Evolutionary conservation across 306 rosid genomes (phyloP).

Genomic region (Castanea crenata): DNA sequence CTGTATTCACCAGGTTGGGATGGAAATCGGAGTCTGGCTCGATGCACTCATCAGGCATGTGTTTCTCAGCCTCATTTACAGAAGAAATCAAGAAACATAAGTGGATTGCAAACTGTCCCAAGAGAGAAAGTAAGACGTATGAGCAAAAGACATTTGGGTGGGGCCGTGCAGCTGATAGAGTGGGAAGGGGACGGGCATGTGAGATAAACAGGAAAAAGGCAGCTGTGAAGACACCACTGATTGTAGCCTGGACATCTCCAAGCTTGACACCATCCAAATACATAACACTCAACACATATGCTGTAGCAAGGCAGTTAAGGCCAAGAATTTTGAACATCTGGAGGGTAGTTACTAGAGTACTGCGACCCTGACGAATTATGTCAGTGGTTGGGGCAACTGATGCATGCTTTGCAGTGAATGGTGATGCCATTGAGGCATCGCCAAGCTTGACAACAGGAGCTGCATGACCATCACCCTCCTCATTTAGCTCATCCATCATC

Average conservation of each 20-base stretch:
- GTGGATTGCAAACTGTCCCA: conserved; percentile 92
- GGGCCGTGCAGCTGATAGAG: conserved; percentile 85
- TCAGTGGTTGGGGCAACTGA: conserved; percentile 91
- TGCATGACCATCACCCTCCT: conserved; percentile 88
- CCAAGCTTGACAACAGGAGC: conserved; percentile 94
- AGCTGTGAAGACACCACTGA: conserved; percentile 96
- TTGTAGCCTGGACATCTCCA: conserved; percentile 95
- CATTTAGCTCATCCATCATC: conserved; percentile 87
- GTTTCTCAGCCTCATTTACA: conserved; percentile 81
- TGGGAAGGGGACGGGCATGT: conserved; percentile 93
- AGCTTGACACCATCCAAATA: conserved; percentile 97
- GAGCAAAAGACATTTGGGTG: conserved; percentile 85
- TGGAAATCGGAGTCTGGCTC: conserved; percentile 92
- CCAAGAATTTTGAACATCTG: conserved; percentile 99
- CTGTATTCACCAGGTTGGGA: conserved; percentile 96
- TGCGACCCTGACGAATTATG: conserved; percentile 98
- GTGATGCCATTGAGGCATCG: conserved; percentile 99
- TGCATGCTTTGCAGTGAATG: conserved; percentile 98
- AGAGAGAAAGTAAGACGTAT: conserved; percentile 81
- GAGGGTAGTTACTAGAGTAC: conserved; percentile 96
- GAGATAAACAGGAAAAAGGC: conserved; percentile 97
- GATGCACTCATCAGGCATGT: conserved; percentile 97
- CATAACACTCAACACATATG: conserved; percentile 98
- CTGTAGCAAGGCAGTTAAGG: conserved; percentile 97
- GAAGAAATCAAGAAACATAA: conserved; percentile 72